A percentile compares a stretch with the other conserved stretches of the same genome.
phyloP scores from a whole-genome alignment of 139 green algal species.

The Desmodesmus armatus region DNA sequence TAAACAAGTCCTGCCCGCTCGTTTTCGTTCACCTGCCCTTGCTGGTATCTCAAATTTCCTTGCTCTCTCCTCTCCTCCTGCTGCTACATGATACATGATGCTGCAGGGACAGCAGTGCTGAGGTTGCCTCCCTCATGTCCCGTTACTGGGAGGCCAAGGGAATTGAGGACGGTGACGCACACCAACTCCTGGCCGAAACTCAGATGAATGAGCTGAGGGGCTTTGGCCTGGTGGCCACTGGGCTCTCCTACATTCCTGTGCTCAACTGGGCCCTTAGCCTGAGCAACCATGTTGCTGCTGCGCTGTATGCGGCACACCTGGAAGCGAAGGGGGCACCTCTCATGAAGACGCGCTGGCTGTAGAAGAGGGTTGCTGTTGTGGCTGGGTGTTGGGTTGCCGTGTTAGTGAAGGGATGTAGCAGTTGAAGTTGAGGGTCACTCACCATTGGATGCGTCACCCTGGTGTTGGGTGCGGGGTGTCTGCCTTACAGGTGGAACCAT shows the following conservation, averaged over 20 bases:
- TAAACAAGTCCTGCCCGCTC: background rate
- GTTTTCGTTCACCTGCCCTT: background rate
- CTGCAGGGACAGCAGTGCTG: background rate
- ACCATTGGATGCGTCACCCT: no score
- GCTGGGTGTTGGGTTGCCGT: no score
- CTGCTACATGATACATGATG: background rate
- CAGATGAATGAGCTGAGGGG: background rate
- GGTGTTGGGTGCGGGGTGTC: no score
- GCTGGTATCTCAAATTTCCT: background rate
- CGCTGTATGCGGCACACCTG: slow-evolving; percentile 21
- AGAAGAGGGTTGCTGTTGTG: no score
- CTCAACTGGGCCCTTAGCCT: slow-evolving; percentile 33
- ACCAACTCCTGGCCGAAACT: background rate
- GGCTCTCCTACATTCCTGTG: slow-evolving; percentile 23
- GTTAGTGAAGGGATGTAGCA: no score
- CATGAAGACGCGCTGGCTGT: no score
- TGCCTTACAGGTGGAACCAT: no score
- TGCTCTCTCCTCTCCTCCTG: background rate
- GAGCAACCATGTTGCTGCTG: slow-evolving; percentile 34
- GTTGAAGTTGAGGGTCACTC: no score
- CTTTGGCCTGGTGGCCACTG: slow-evolving; percentile 26
- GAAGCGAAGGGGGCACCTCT: background rate
- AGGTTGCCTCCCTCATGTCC: background rate
- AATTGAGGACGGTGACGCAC: background rate
- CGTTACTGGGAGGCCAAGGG: slow-evolving; percentile 31